These are phyloP conservation scores for Schizopora paradoxa DNA, from an alignment of 1,284 basidiomycete genomes.

Conservation along the genomic window DNA sequence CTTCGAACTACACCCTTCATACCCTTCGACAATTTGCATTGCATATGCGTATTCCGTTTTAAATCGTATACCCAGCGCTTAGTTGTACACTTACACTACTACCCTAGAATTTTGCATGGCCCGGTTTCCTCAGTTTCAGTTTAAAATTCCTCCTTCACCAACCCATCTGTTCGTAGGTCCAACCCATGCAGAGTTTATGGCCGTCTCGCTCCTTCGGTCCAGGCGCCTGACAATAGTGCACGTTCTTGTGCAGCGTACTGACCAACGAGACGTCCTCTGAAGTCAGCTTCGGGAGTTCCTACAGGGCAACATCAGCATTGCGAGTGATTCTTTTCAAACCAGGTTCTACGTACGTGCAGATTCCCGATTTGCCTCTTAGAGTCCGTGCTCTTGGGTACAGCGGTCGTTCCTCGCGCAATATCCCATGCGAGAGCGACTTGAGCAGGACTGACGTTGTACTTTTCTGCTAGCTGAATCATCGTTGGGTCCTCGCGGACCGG, in stretches of 20 bases:
- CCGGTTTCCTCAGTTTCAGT: no score
- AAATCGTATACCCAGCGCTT: no score
- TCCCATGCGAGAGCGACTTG: conserved; percentile 24
- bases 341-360: conserved; percentile 12
- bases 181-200: conserved; percentile 18
- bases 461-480: conserved; percentile 19
- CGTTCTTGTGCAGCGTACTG: conserved; percentile 17
- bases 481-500: conserved; percentile 20
- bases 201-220: conserved; percentile 11
- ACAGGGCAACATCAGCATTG: neutral
- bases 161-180: conserved; percentile 22
- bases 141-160: conserved; percentile 16
- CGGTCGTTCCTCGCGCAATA: conserved; percentile 19
- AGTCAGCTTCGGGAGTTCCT: conserved; percentile 18
- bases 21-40: no score
- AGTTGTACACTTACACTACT: no score
- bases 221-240: conserved; percentile 15
- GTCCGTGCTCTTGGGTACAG: conserved; percentile 22
- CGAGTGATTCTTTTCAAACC: neutral
- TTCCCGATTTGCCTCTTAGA: conserved; percentile 21
- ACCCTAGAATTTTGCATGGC: no score
- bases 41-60: no score
- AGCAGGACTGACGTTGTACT: conserved; percentile 19
- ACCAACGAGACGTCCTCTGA: conserved; percentile 17
- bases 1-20: no score